A percentile compares a stretch with the other conserved stretches of the same genome.
These are phyloP conservation scores for Clitopilus hobsonii DNA, from an alignment of 768 basidiomycete genomes.

Conservation along the genomic window DNA sequence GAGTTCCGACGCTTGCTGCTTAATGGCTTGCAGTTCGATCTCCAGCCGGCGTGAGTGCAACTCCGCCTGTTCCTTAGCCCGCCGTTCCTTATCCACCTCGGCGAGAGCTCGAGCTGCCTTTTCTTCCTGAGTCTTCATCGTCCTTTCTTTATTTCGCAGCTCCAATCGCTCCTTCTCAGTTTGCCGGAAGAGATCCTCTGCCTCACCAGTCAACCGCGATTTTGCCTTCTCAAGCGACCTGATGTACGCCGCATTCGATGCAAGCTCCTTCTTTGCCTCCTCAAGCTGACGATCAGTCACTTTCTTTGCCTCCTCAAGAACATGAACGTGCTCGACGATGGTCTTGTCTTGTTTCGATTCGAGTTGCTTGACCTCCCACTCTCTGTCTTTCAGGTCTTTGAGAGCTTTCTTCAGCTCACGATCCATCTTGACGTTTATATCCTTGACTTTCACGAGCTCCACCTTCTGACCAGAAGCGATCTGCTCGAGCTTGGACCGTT, in stretches of 20 bases:
- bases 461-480: slow-evolving; percentile 54
- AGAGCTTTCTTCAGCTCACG: slow-evolving; percentile 77
- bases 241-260: slow-evolving; percentile 70
- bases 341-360: slow-evolving; percentile 91
- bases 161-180: slow-evolving; percentile 67
- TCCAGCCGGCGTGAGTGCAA: slow-evolving; percentile 56
- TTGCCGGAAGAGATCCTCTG: slow-evolving; percentile 76
- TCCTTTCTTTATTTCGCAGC: slow-evolving; percentile 67
- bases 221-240: slow-evolving; percentile 86
- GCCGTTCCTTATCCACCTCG: slow-evolving; percentile 65
- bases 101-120: slow-evolving; percentile 48
- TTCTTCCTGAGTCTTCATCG: slow-evolving; percentile 56
- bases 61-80: slow-evolving; percentile 62
- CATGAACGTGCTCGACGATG: slow-evolving; percentile 97
- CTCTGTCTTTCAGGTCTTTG: slow-evolving; percentile 74
- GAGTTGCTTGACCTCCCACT: slow-evolving; percentile 84
- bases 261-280: slow-evolving; percentile 74
- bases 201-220: slow-evolving; percentile 65
- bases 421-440: slow-evolving; percentile 67
- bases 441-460: slow-evolving; percentile 66
- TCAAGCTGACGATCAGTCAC: slow-evolving; percentile 89
- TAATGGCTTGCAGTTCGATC: slow-evolving; percentile 50
- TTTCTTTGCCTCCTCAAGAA: slow-evolving; percentile 91
- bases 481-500: slow-evolving; percentile 74
- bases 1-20: slow-evolving; percentile 53